Conservation (phyloP, 371 early-diverging fungal species). For the Mucor velutinosus region DNA sequence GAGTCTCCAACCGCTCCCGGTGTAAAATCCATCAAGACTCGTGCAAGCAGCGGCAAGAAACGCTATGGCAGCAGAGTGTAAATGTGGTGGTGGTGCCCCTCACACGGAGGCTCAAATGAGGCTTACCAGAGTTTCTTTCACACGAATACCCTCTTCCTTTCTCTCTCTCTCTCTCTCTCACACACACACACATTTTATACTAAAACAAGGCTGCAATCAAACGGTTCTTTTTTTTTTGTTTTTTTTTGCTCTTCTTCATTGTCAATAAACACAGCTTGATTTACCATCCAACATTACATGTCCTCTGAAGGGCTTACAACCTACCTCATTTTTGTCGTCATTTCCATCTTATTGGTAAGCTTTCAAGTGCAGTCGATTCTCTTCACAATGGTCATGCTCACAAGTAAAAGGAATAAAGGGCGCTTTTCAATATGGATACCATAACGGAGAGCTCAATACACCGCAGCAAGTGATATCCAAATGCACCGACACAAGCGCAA, state of each 20-base stretch:
- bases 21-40: background rate
- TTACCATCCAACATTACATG: background rate
- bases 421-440: slow-evolving; percentile 83
- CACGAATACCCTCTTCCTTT: background rate
- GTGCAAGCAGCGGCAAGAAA: background rate
- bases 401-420: slow-evolving; percentile 23
- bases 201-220: background rate
- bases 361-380: background rate
- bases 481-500: slow-evolving; percentile 37
- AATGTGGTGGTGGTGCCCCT: background rate
- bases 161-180: too few species aligned
- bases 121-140: background rate
- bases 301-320: slow-evolving; percentile 23
- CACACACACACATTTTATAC: background rate
- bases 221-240: too few species aligned
- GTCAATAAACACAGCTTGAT: background rate
- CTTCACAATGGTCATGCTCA: background rate
- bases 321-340: slow-evolving; percentile 44
- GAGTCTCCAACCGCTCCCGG: background rate
- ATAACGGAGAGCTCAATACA: slow-evolving; percentile 82
- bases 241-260: background rate
- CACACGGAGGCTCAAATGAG: background rate
- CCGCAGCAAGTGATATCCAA: slow-evolving; percentile 72
- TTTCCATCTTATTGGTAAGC: slow-evolving; percentile 43
- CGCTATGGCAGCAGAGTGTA: background rate